Evolutionary conservation across 257 asterid genomes (phyloP).

Genomic region (Coffea canephora): DNA sequence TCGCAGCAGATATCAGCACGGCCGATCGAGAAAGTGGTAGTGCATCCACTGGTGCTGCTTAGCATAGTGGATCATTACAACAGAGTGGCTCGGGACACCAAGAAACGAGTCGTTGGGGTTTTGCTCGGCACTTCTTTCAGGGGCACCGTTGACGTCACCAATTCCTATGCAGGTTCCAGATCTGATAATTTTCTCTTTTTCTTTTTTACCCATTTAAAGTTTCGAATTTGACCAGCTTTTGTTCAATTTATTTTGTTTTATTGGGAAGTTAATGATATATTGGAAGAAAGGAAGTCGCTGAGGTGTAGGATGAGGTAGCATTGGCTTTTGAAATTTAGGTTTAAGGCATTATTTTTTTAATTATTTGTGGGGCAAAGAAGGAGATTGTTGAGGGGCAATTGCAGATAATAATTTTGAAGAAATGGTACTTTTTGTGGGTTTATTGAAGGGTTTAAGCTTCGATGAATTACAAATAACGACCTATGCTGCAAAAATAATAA

Average conservation of each 20-base stretch:
- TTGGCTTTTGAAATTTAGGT: background rate
- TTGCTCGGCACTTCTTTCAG: constrained; percentile 74
- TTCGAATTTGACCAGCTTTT: background rate
- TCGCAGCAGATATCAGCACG: constrained; percentile 78
- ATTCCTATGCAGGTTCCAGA: constrained; percentile 87
- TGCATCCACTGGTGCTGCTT: constrained; percentile 86
- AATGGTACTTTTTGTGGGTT: background rate
- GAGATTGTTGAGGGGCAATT: background rate
- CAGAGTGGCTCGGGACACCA: constrained; percentile 86
- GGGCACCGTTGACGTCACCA: constrained; percentile 94
- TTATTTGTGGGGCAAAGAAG: background rate
- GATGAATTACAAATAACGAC: too few species aligned
- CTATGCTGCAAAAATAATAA: background rate
- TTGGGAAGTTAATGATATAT: too few species aligned
- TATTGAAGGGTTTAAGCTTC: constrained; percentile 8
- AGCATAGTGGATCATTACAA: constrained; percentile 97
- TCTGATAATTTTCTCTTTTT: constrained; percentile 33
- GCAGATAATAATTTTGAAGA: background rate
- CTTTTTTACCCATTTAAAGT: background rate
- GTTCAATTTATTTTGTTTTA: background rate
- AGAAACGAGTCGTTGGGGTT: constrained; percentile 89
- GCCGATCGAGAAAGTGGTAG: constrained; percentile 89
- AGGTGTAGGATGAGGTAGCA: background rate
- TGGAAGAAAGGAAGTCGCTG: background rate
- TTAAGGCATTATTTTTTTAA: background rate